These are phyloP conservation scores for Diaporthe citriasiana DNA, from an alignment of 2,329 filamentous ascomycete genomes.

Conservation along the genomic window DNA sequence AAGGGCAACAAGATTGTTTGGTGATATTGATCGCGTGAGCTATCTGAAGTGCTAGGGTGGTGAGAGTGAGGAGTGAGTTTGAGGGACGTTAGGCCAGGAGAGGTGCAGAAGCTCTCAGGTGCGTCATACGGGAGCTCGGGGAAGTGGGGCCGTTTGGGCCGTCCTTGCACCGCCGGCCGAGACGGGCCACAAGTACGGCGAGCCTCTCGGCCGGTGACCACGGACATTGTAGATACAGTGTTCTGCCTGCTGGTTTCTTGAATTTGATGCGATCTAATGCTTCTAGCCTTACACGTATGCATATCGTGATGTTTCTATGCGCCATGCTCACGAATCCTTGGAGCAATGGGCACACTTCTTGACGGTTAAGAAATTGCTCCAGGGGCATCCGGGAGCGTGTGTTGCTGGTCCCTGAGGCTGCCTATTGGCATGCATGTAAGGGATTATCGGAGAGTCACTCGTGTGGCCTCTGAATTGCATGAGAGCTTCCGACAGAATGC, in stretches of 20 bases:
- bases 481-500: background rate
- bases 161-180: slow-evolving; percentile 14
- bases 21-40: slow-evolving; percentile 24
- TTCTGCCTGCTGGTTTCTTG: background rate
- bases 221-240: background rate
- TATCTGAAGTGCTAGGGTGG: background rate
- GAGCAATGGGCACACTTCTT: background rate
- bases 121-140: slow-evolving; percentile 34
- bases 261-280: background rate
- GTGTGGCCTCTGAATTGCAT: background rate
- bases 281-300: background rate
- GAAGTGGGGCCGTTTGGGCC: slow-evolving; percentile 24
- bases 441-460: background rate
- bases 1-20: background rate
- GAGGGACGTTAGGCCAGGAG: background rate
- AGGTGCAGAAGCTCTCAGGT: slow-evolving; percentile 11
- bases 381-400: background rate
- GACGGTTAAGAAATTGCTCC: background rate
- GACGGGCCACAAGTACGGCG: background rate
- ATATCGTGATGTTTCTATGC: background rate
- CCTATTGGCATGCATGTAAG: background rate
- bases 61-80: slow-evolving; percentile 11
- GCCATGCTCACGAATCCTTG: background rate
- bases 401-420: background rate
- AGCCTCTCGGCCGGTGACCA: too few relatives aligned